A percentile compares a stretch with the other conserved stretches of the same genome.
phyloP scores from a whole-genome alignment of 495 filamentous ascomycete genomes.

The Aspergillus incahuasiensis region DNA sequence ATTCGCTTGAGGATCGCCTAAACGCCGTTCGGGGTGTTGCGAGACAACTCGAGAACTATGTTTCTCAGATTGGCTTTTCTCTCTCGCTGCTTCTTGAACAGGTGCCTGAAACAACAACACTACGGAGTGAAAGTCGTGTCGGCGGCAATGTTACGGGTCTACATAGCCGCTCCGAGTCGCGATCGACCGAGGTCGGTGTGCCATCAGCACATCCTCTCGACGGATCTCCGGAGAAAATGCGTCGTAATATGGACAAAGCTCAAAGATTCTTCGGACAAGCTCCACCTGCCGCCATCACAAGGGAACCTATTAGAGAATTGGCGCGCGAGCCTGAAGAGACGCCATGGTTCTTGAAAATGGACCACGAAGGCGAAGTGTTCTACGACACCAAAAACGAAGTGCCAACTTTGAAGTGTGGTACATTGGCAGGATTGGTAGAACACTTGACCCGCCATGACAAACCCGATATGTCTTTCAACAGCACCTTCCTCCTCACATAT shows the following conservation, averaged over 20 bases:
- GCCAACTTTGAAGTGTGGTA: constrained; percentile 79
- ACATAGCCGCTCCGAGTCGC: constrained; percentile 34
- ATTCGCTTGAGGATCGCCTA: constrained; percentile 84
- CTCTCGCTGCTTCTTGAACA: constrained; percentile 82
- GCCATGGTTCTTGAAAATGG: constrained; percentile 79
- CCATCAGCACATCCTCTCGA: constrained; percentile 62
- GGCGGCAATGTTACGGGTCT: constrained; percentile 27
- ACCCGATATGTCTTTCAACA: constrained; percentile 92
- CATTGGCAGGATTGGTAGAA: constrained; percentile 85
- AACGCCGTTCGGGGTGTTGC: constrained; percentile 70
- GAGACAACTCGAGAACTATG: constrained; percentile 76
- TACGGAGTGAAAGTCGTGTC: constrained; percentile 35
- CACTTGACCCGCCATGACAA: constrained; percentile 94
- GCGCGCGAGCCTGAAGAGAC: constrained; percentile 62
- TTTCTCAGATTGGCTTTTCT: constrained; percentile 82
- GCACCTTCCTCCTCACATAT: constrained; percentile 95
- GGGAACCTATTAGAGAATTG: constrained; percentile 43
- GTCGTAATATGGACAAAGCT: constrained; percentile 74
- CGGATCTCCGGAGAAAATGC: constrained; percentile 54
- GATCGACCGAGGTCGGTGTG: constrained; percentile 48
- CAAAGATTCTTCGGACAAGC: constrained; percentile 87
- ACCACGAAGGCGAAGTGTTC: constrained; percentile 83
- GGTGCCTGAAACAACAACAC: constrained; percentile 45
- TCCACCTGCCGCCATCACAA: constrained; percentile 48
- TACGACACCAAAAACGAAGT: constrained; percentile 75